phyloP scores from a whole-genome alignment of 306 rosid species.

The Boehmeria nivea region DNA sequence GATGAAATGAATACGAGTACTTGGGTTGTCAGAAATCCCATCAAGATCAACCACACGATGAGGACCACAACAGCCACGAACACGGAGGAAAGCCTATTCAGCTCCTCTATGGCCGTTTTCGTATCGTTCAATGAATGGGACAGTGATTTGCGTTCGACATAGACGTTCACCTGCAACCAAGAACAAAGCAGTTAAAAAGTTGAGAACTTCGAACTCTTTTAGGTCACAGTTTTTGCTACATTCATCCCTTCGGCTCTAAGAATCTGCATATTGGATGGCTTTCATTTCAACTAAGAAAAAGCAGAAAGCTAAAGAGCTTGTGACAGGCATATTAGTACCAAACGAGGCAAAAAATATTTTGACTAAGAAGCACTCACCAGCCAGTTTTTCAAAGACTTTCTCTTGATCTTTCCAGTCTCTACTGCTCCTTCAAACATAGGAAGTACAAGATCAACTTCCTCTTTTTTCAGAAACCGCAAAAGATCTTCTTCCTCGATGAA shows the following conservation, averaged over 20 bases:
- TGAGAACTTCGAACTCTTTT: neutral
- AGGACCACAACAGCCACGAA: slow-evolving; percentile 32
- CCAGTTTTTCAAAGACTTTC: slow-evolving; percentile 75
- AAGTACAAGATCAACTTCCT: slow-evolving; percentile 64
- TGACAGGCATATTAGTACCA: too few species aligned
- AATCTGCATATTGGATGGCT: too few species aligned
- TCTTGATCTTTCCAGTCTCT: slow-evolving; percentile 59
- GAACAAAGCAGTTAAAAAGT: slow-evolving; percentile 7
- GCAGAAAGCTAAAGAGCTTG: too few species aligned
- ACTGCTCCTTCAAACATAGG: slow-evolving; percentile 69
- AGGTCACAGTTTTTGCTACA: neutral
- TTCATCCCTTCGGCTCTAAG: too few species aligned
- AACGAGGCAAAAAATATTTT: too few species aligned
- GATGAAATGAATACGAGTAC: slow-evolving; percentile 67
- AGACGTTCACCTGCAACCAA: slow-evolving; percentile 65
- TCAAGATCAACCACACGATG: slow-evolving; percentile 59
- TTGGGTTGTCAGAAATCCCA: slow-evolving; percentile 72
- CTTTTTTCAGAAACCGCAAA: slow-evolving; percentile 52
- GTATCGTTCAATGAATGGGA: slow-evolving; percentile 72
- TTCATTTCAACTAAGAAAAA: too few species aligned
- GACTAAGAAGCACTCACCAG: slow-evolving; percentile 38
- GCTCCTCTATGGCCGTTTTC: slow-evolving; percentile 77
- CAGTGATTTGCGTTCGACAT: slow-evolving; percentile 65
- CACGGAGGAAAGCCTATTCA: slow-evolving; percentile 59
- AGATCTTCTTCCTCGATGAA: slow-evolving; percentile 77